phyloP scores from a whole-genome alignment of 2,329 filamentous ascomycete species.

The Xylaria sp. region DNA sequence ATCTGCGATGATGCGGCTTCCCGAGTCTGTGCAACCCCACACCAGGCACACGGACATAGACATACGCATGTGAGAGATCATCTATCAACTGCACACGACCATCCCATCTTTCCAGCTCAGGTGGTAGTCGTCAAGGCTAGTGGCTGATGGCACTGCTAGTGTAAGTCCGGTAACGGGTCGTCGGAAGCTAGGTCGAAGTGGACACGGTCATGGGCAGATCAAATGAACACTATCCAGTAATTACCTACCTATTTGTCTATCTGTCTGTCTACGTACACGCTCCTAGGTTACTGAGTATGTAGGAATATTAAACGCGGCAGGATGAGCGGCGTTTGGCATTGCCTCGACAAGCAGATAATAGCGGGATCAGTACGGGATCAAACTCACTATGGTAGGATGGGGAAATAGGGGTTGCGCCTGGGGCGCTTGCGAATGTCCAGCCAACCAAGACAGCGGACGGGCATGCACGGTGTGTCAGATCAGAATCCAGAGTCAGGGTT shows the following conservation, averaged over 20 bases:
- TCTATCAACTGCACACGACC: slow-evolving; percentile 21
- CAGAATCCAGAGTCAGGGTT: slow-evolving; percentile 14
- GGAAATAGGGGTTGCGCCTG: slow-evolving; percentile 26
- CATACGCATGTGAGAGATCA: slow-evolving; percentile 31
- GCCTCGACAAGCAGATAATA: background rate
- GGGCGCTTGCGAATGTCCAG: slow-evolving; percentile 25
- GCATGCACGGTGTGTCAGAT: slow-evolving; percentile 22
- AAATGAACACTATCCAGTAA: background rate
- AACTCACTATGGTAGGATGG: slow-evolving; percentile 11
- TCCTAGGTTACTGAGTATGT: too few species aligned
- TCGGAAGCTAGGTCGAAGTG: slow-evolving; percentile 14
- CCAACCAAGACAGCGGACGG: slow-evolving; percentile 33
- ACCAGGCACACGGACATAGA: slow-evolving; percentile 20
- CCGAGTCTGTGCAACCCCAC: slow-evolving; percentile 34
- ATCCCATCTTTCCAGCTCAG: slow-evolving; percentile 20
- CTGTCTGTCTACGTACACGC: too few species aligned
- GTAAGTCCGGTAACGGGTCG: slow-evolving; percentile 20
- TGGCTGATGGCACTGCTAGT: slow-evolving; percentile 14
- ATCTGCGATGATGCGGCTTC: slow-evolving; percentile 24
- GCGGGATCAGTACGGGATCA: slow-evolving; percentile 33
- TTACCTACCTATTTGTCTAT: background rate
- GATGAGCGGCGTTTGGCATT: background rate
- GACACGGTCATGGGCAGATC: background rate
- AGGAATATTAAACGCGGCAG: background rate
- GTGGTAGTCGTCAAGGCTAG: background rate